These are phyloP conservation scores for Yamadazyma epiphylla DNA, from an alignment of 1,139 yeast species.

Conservation along the genomic window DNA sequence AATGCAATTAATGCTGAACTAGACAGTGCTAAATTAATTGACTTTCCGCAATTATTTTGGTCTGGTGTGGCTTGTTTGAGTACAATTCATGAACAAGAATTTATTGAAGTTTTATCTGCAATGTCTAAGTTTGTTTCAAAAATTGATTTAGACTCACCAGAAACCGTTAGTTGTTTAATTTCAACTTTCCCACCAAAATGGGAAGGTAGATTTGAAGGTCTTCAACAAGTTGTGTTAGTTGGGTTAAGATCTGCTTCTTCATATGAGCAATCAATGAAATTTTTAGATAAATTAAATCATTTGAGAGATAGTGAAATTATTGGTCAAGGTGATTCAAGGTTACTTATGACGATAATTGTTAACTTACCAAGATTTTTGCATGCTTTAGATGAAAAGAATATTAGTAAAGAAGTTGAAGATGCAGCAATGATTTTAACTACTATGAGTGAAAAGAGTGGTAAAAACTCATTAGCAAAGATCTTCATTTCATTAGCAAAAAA, in stretches of 20 bases:
- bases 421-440: constrained; percentile 57
- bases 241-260: constrained; percentile 83
- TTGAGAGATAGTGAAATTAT: constrained; percentile 73
- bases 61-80: constrained; percentile 88
- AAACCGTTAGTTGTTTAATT: constrained; percentile 76
- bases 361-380: constrained; percentile 83
- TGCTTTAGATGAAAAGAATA: constrained; percentile 59
- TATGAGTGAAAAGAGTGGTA: constrained; percentile 57
- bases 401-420: constrained; percentile 49
- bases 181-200: constrained; percentile 92
- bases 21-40: constrained; percentile 71
- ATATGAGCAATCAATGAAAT: constrained; percentile 71
- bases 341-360: constrained; percentile 69
- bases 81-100: constrained; percentile 91
- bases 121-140: constrained; percentile 80
- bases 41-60: constrained; percentile 95
- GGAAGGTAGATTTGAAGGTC: constrained; percentile 92
- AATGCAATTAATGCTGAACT: constrained; percentile 88
- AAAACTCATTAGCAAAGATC: constrained; percentile 66
- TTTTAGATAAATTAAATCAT: constrained; percentile 67
- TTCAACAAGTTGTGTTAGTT: constrained; percentile 71
- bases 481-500: constrained; percentile 72
- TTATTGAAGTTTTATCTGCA: constrained; percentile 79
- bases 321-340: constrained; percentile 66
- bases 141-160: constrained; percentile 81